A percentile compares a stretch with the other conserved stretches of the same genome.
Evolutionary conservation across 2,329 filamentous ascomycete genomes (phyloP).

Genomic region (Xylaria sp.): DNA sequence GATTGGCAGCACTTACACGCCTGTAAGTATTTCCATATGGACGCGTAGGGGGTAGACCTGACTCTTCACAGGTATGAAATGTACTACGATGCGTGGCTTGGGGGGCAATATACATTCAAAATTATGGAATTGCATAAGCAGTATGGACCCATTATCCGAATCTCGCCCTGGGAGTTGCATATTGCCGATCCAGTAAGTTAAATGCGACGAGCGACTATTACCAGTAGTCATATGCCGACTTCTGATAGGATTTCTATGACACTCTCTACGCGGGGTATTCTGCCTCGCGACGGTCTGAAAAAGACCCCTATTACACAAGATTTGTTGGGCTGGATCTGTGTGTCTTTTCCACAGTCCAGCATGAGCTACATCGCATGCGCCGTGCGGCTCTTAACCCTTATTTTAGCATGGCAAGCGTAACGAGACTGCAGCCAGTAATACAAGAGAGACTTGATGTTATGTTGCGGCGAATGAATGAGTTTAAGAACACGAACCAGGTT

Average conservation of each 20-base stretch:
- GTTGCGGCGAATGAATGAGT: constrained; percentile 18
- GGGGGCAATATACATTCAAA: constrained; percentile 27
- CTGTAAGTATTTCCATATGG: constrained; percentile 8
- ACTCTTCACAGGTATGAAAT: constrained; percentile 25
- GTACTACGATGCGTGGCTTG: constrained; percentile 29
- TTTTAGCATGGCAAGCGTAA: constrained; percentile 24
- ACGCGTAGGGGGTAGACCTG: background rate
- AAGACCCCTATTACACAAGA: constrained; percentile 23
- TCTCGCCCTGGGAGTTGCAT: constrained; percentile 25
- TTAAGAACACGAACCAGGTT: constrained; percentile 11
- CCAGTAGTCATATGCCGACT: background rate
- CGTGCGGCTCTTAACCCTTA: constrained; percentile 23
- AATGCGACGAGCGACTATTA: background rate
- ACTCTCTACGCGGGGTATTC: constrained; percentile 23
- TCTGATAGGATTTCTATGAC: constrained; percentile 27
- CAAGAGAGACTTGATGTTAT: constrained; percentile 28
- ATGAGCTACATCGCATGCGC: constrained; percentile 27
- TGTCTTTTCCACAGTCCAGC: constrained; percentile 27
- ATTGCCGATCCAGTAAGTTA: constrained; percentile 21
- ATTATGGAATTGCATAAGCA: constrained; percentile 28
- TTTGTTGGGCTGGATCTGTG: constrained; percentile 25
- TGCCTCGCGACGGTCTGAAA: constrained; percentile 21
- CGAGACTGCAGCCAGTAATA: constrained; percentile 23
- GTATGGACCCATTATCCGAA: constrained; percentile 28
- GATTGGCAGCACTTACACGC: constrained; percentile 25